Evolutionary conservation across 805 yeast species (phyloP).

Genomic region (Pichia cabralensis): DNA sequence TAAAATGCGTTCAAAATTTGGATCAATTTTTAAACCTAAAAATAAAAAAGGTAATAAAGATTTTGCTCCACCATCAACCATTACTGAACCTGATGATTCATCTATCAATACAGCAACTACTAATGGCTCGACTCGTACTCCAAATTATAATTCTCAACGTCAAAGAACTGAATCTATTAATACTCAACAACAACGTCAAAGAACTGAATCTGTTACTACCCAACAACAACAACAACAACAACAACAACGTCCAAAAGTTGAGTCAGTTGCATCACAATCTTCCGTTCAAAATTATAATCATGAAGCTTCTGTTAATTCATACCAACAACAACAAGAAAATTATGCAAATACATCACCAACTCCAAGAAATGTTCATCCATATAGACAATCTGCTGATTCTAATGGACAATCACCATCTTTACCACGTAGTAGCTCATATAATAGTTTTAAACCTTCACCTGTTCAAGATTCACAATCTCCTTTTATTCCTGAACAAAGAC

Average conservation of each 20-base stretch:
- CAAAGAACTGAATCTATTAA: conserved; percentile 9
- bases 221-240: not conserved
- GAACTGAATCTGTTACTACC: conserved; percentile 8
- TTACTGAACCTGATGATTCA: conserved; percentile 25
- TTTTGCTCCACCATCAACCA: conserved; percentile 13
- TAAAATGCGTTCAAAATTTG: conserved; percentile 57
- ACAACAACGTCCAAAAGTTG: too few relatives aligned
- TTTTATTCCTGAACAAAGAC: not conserved
- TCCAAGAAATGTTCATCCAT: not conserved
- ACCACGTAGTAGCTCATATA: too few relatives aligned
- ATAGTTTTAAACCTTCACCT: conserved; percentile 5
- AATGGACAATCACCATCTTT: too few relatives aligned
- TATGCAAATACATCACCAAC: too few relatives aligned
- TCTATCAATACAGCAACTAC: conserved; percentile 19
- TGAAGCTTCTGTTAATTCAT: too few relatives aligned
- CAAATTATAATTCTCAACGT: not conserved
- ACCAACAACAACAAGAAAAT: too few relatives aligned
- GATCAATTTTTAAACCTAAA: conserved; percentile 54
- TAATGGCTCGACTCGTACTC: conserved; percentile 2
- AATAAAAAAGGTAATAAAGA: conserved; percentile 33
- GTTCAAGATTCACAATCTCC: conserved; percentile 3
- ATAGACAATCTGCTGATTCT: not conserved
- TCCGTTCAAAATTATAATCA: too few relatives aligned
- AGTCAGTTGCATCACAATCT: too few relatives aligned
- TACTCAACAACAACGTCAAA: conserved; percentile 3